Percentiles rank a stretch among this genome's conserved stretches.
Evolutionary conservation across 306 rosid species (phyloP).

Genomic region (Cicer chorassanicum): DNA sequence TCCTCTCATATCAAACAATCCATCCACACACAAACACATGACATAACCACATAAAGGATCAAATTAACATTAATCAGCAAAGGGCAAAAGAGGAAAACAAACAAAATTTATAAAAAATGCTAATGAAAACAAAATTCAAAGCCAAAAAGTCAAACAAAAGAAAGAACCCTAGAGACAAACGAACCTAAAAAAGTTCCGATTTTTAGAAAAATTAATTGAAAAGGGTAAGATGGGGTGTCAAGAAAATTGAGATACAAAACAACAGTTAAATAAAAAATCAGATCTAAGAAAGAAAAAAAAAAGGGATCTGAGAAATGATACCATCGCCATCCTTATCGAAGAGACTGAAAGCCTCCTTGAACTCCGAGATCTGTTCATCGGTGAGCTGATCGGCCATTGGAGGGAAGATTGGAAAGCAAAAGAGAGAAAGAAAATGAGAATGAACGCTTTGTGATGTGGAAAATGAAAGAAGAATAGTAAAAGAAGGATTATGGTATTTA

Average conservation of each 20-base stretch:
- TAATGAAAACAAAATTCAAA: slow-evolving; percentile 24
- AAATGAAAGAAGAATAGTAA: slow-evolving; percentile 7
- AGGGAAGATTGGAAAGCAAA: slow-evolving; percentile 13
- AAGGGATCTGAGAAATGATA: slow-evolving; percentile 57
- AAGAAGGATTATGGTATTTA: slow-evolving; percentile 6
- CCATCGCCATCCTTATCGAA: slow-evolving; percentile 93
- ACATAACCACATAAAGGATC: slow-evolving; percentile 16
- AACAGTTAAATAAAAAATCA: slow-evolving; percentile 13
- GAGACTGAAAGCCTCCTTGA: slow-evolving; percentile 86
- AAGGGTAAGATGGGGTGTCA: not conserved
- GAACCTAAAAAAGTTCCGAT: slow-evolving; percentile 26
- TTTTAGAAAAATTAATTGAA: not conserved
- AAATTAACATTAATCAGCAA: not conserved
- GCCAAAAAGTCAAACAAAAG: slow-evolving; percentile 37
- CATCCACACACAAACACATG: not conserved
- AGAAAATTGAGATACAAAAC: not conserved
- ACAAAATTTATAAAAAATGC: not conserved
- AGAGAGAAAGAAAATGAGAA: not conserved
- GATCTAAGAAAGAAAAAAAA: slow-evolving; percentile 39
- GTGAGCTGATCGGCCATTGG: slow-evolving; percentile 86
- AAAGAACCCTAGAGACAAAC: slow-evolving; percentile 47
- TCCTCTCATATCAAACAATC: slow-evolving; percentile 5
- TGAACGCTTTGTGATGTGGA: not conserved
- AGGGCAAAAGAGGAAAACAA: slow-evolving; percentile 22
- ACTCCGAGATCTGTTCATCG: slow-evolving; percentile 85